Evolutionary conservation across 2,329 filamentous ascomycete species (phyloP), one percentile per base, ranked within the genome.

Genomic region (Cucurbitaria berberidis): DNA sequence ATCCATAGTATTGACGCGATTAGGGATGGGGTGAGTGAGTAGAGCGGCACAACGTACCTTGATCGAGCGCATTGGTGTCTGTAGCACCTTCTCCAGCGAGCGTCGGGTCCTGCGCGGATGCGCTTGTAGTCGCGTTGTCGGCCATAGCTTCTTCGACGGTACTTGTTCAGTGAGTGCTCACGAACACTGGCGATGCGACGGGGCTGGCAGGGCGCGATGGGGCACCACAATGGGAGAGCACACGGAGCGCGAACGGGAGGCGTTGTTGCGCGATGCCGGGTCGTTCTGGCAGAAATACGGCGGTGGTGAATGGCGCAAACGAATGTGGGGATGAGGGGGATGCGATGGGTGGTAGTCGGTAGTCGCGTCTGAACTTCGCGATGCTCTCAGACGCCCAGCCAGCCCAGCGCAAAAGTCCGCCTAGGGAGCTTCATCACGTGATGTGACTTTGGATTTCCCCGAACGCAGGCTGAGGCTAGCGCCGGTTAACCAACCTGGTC

Each of bases 331-430:
- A 62, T 53, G 59, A 53, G 53, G 63, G 64, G 62, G 63, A 59
- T 66, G 68, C 57, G 59, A 58, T 65, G 60, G 60, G 60, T 59
- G 51, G 53, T 49, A 51, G 70, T 66, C 69, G 51, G 53, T 49
- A 51, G 70, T 66, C 69, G 68, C 69, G 67, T 67, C 62, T 62
- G 56, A 53, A 58, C 53, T 64, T 68, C 67, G 70, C 71, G 68
- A 71, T 71, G 65, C 55, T 57, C 58, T 47, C 51, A 53, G 35
- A 53, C 61, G 59, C 56, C 60, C 60, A 63, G 57, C 60, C 60
- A 63, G 57, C 52, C 53, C 45, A 46, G 45, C 61, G 51, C 58
- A 50, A 53, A 55, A 51, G 51, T 53, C 49, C 56, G 48, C 56
- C n/a, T 54, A 61, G 57, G 55, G 55, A 59, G 49, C 53, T 29